These are phyloP conservation scores for Blumeria hordei DNA, from an alignment of 2,329 filamentous ascomycete genomes.

Conservation along the genomic window DNA sequence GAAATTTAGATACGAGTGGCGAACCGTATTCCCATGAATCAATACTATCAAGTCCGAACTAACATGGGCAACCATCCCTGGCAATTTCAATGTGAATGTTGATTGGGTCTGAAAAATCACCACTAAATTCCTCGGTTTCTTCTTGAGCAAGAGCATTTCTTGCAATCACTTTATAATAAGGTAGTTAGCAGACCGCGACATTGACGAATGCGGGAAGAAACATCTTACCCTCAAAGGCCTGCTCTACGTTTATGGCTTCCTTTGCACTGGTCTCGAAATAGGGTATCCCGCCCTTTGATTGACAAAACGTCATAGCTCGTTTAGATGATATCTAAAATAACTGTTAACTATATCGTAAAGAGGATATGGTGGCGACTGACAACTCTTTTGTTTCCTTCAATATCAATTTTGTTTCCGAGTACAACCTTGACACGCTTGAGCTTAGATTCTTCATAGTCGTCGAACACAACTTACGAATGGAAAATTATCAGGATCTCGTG, in stretches of 20 bases:
- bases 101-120: constrained; percentile 93
- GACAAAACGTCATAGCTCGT: constrained; percentile 89
- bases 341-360: constrained; percentile 7
- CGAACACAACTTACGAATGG: constrained; percentile 49
- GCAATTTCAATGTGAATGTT: constrained; percentile 94
- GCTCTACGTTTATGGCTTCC: constrained; percentile 94
- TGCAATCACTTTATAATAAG: constrained; percentile 49
- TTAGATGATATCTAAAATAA: constrained; percentile 59
- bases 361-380: constrained; percentile 21
- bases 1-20: no score
- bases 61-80: constrained; percentile 83
- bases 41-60: constrained; percentile 12
- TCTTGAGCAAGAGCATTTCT: constrained; percentile 89
- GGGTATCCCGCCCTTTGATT: constrained; percentile 88
- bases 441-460: not conserved
- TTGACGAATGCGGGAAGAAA: not conserved
- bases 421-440: constrained; percentile 38
- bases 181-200: not conserved
- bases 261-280: constrained; percentile 99
- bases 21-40: no score
- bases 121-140: constrained; percentile 91
- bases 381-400: constrained; percentile 92
- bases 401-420: constrained; percentile 95
- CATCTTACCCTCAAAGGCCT: constrained; percentile 38
- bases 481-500: constrained; percentile 89